Conservation (phyloP, 2,329 filamentous ascomycete genomes). For the Falciphora oryzae region DNA sequence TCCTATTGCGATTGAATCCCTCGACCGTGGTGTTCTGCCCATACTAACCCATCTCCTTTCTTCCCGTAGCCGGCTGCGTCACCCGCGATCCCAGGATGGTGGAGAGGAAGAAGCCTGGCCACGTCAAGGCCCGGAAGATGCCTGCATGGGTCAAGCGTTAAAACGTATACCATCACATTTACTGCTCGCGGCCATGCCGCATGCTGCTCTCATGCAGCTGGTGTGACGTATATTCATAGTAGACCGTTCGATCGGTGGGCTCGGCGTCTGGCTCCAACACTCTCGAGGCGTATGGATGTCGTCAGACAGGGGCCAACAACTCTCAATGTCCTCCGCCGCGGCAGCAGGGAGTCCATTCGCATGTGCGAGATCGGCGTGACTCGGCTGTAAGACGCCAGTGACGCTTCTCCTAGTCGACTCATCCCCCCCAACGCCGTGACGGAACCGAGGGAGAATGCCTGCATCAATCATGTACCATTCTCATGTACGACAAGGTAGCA, state of each 20-base stretch:
- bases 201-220: background rate
- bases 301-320: background rate
- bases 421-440: background rate
- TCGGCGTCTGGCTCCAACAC: background rate
- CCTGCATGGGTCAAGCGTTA: conserved; percentile 93
- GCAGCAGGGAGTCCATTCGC: background rate
- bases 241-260: background rate
- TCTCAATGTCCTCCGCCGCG: background rate
- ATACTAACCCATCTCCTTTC: conserved; percentile 8
- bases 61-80: conserved; percentile 71
- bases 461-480: conserved; percentile 7
- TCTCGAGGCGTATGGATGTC: background rate
- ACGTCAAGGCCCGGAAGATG: conserved; percentile 96
- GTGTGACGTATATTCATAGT: background rate
- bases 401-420: too few relatives aligned
- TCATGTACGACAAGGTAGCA: conserved; percentile 6
- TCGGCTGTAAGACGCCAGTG: too few relatives aligned
- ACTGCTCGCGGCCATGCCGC: background rate
- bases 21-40: background rate
- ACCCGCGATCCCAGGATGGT: conserved; percentile 87
- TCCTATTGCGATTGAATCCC: background rate
- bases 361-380: background rate
- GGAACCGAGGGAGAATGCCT: background rate
- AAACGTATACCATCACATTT: conserved; percentile 5
- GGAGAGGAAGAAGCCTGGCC: conserved; percentile 96